These are phyloP conservation scores for Cylindrodendrum hubeiense DNA, from an alignment of 2,329 filamentous ascomycete genomes.

Conservation along the genomic window DNA sequence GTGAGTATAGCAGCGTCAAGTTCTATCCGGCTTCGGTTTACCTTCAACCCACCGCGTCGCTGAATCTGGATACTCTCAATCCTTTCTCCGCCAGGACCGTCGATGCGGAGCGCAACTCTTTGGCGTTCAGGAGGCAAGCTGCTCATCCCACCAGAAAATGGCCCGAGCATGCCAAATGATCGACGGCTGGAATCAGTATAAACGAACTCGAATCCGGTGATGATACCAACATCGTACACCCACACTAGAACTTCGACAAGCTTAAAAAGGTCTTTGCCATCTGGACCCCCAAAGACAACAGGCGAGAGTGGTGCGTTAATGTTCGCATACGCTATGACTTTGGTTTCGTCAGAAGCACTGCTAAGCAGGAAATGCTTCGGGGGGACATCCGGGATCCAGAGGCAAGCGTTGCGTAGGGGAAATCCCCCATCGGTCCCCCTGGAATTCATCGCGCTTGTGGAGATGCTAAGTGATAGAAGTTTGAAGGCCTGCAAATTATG, in stretches of 20 bases:
- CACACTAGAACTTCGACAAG: not conserved
- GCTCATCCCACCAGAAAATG: not conserved
- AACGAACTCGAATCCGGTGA: not conserved
- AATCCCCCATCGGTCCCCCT: not conserved
- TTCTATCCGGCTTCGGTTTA: not conserved
- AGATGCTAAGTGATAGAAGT: constrained; percentile 6
- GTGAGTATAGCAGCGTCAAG: too few species aligned
- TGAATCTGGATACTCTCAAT: constrained; percentile 5
- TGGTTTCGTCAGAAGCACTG: not conserved
- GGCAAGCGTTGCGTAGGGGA: constrained; percentile 1
- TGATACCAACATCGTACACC: not conserved
- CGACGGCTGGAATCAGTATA: not conserved
- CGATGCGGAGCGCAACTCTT: not conserved
- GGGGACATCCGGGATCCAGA: constrained; percentile 1
- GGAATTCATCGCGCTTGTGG: not conserved
- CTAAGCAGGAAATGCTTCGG: not conserved
- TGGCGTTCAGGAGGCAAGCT: not conserved
- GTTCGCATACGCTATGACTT: not conserved
- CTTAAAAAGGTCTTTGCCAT: not conserved
- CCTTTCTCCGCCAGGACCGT: constrained; percentile 10
- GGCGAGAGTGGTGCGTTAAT: not conserved
- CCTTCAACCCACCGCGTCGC: not conserved
- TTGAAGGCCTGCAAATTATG: constrained; percentile 9
- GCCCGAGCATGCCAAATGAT: not conserved
- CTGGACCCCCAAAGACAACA: not conserved